These are phyloP conservation scores for Phytophthora brassicae DNA, from an alignment of 352 stramenopile species.

Conservation along the genomic window DNA sequence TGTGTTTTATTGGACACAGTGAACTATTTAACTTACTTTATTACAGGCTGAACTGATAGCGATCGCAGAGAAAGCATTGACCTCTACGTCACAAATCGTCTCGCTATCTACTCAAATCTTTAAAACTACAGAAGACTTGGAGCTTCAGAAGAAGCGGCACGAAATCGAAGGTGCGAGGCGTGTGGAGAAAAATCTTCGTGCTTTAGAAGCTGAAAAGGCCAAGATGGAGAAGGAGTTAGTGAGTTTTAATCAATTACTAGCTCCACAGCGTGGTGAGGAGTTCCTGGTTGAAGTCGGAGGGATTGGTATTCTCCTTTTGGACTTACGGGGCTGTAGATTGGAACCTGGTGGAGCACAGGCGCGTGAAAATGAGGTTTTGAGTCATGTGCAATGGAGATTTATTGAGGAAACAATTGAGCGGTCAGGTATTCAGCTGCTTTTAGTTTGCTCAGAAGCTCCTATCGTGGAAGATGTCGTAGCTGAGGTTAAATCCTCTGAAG, in stretches of 20 bases:
- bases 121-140: constrained; percentile 38
- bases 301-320: constrained; percentile 61
- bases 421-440: constrained; percentile 30
- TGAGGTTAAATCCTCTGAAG: not conserved
- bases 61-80: constrained; percentile 54
- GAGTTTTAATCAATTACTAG: constrained; percentile 63
- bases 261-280: constrained; percentile 63
- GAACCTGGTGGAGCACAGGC: constrained; percentile 60
- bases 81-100: constrained; percentile 48
- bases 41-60: constrained; percentile 29
- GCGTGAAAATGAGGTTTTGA: constrained; percentile 57
- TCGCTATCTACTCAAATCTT: constrained; percentile 45
- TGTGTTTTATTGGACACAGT: not conserved
- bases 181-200: constrained; percentile 57
- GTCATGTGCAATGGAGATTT: constrained; percentile 61
- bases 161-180: constrained; percentile 65
- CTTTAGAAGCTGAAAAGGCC: constrained; percentile 51
- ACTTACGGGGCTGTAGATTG: constrained; percentile 56
- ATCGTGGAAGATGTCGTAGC: constrained; percentile 37
- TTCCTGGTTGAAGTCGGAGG: constrained; percentile 45
- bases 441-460: constrained; percentile 58
- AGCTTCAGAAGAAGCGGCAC: constrained; percentile 62
- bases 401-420: constrained; percentile 48
- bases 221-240: constrained; percentile 56
- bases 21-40: not conserved